Evolutionary conservation across 106 monocot genomes (phyloP), one percentile per base, ranked within the genome.

Genomic region (Iris macrosiphon): DNA sequence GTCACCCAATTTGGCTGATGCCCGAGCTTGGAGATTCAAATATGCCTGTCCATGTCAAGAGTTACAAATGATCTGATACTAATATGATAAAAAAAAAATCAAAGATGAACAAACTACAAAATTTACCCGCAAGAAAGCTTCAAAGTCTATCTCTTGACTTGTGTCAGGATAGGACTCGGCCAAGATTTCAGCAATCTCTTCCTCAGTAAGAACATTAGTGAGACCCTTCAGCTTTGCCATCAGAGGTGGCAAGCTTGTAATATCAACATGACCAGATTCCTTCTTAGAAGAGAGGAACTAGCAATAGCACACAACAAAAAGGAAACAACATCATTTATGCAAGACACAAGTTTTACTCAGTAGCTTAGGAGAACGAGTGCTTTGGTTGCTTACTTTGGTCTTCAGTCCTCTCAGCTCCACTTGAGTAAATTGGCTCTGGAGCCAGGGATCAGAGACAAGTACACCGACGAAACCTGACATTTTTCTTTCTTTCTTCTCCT

Each of bases 381-480:
- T 63, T 68, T 40, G 16, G 57, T 71, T 20, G 32, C 72, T 74
- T 63, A 91, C 84, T 52, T 78, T 85, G 57, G 83, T 75, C 70
- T 75, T 87, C 18, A 93, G 92, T 33, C 69, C 37, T 28, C 87
- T 73, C 30, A 92, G 87, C 65, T 92, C 87, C 49, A 92, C 82
- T 63, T 92, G 92, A 8, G 92, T 87, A 74, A 92, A 92, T 23
- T 92, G 92, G 74, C 64, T 82, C 60, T 93, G 93, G 15, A 93
- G 87, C 77, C 71, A 74, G 3, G 83, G 80, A 84, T 84, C 87
- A 19, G 93, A 93, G 57, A 93, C 80, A 14, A 87, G 52, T 20
- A 93, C 80, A 7, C 87, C 87, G 28, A 87, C 52, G 52, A 62
- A 87, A 38, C 74, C 60, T 40, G 87, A 80, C 93, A 93, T 93